Base-by-base conservation (phyloP, 176 grass and related monocot genomes). In the Musa troglodytarum region DNA sequence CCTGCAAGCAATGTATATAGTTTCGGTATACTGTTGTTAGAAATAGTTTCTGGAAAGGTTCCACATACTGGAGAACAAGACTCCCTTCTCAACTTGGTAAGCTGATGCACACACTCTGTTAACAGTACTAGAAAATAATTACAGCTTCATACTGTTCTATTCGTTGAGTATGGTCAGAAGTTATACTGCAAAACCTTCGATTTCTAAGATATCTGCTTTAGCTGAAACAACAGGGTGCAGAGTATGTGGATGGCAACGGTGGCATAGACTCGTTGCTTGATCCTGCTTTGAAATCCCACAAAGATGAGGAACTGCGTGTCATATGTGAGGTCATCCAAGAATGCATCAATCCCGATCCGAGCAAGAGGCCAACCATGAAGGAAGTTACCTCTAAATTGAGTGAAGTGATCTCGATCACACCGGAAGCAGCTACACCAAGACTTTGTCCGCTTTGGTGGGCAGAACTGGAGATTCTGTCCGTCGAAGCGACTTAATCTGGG, bases 361-460 rank as follows among this genome's bases (percentile, higher is more conserved):
- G 83, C 67, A 94, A 86, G 73, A 94, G 95, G 84, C 95, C 88
- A 22, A 82, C 75, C 21, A 99, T 99, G 88, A 77, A 82, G 57
- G 88, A 94, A 43, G 78, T 99, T 23, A 49, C 82, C 54, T 81
- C 81, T 55, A 94, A 69, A 76, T 71, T 99, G 65, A 69, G 80
- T 50, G 88, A 86, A 74, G 82, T 78, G 14, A 17, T 92, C 20
- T 65, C 72, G 13, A 94, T 99, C 82, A 86, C 91, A n/a, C 86
- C n/a, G n/a, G 91, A 99, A 79, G 88, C 90, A 52, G 91, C 95
- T 57, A 89, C 84, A 0, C 95, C 95, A 0, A 89, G 88, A 49
- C 79, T 92, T 65, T 99, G 91, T 68, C 95, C 95, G 12, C 95
- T 99, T 74, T 99, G 95, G 95, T 99, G 95, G 95, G 95, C 95